Percentiles rank a stretch among this genome's conserved stretches.
Evolutionary conservation across 225 moss, liverwort and hornwort species (phyloP).

Genomic region (Sphagnum tenellum): DNA sequence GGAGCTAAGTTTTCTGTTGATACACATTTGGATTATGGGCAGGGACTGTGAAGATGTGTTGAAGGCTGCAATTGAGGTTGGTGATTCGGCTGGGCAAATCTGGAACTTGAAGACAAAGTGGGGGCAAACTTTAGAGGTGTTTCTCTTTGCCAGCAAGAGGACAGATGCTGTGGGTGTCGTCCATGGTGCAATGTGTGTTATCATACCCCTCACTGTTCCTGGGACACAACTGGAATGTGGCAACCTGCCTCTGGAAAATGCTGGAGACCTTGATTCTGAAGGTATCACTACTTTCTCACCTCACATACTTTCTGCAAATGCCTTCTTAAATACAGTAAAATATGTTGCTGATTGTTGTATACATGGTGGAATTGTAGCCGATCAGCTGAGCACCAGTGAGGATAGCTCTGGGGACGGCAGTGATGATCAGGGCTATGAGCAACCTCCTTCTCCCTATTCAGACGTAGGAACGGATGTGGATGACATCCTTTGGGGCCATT

Average conservation of each 20-base stretch:
- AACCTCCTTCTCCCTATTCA: slow-evolving; percentile 39
- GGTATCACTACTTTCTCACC: slow-evolving; percentile 2
- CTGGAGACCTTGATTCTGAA: slow-evolving; percentile 27
- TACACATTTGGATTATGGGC: background rate
- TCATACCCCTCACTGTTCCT: slow-evolving; percentile 21
- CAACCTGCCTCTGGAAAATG: slow-evolving; percentile 4
- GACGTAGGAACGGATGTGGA: slow-evolving; percentile 13
- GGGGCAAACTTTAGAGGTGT: slow-evolving; percentile 24
- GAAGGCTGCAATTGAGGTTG: slow-evolving; percentile 25
- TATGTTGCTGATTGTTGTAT: too few relatives aligned
- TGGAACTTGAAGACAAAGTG: slow-evolving; percentile 51
- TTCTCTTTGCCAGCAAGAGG: slow-evolving; percentile 25
- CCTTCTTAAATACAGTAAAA: too few relatives aligned
- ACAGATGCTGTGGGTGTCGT: slow-evolving; percentile 10
- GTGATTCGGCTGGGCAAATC: slow-evolving; percentile 16
- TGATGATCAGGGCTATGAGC: slow-evolving; percentile 39
- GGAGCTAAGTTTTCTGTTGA: too few relatives aligned
- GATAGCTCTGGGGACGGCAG: slow-evolving; percentile 26
- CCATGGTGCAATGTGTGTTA: slow-evolving; percentile 30
- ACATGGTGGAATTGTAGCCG: slow-evolving; percentile 11
- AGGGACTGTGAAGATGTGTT: slow-evolving; percentile 38
- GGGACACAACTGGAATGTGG: slow-evolving; percentile 3
- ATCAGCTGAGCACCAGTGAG: slow-evolving; percentile 23
- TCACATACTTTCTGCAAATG: too few relatives aligned
- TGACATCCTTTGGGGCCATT: slow-evolving; percentile 12